Conservation (phyloP, 768 basidiomycete genomes). For the Tricholoma sp. region DNA sequence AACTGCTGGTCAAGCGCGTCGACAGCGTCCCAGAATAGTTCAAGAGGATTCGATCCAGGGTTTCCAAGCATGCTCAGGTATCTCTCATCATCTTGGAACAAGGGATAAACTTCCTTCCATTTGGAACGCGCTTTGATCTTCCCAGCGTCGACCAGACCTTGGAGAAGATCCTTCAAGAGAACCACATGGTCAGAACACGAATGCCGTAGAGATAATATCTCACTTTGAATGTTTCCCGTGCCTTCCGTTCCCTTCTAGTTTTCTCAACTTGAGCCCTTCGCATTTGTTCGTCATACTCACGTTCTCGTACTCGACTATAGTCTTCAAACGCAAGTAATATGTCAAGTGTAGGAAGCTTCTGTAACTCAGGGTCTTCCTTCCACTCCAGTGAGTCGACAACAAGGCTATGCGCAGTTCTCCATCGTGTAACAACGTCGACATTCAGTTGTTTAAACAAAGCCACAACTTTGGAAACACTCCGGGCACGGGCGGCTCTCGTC, state of each 20-base stretch:
- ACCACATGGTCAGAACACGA: not conserved
- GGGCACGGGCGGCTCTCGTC: slow-evolving; percentile 66
- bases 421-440: slow-evolving; percentile 91
- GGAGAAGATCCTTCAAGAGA: slow-evolving; percentile 57
- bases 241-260: slow-evolving; percentile 79
- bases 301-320: slow-evolving; percentile 83
- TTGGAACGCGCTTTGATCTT: slow-evolving; percentile 78
- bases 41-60: slow-evolving; percentile 91
- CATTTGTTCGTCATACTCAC: slow-evolving; percentile 88
- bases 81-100: slow-evolving; percentile 71
- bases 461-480: slow-evolving; percentile 81
- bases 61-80: slow-evolving; percentile 88
- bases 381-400: slow-evolving; percentile 77
- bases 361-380: slow-evolving; percentile 71
- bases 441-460: slow-evolving; percentile 80
- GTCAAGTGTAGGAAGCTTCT: slow-evolving; percentile 83
- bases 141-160: slow-evolving; percentile 59
- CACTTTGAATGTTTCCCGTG: slow-evolving; percentile 88
- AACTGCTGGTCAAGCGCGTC: slow-evolving; percentile 85
- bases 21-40: slow-evolving; percentile 93
- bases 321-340: slow-evolving; percentile 93
- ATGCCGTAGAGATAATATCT: slow-evolving; percentile 6
- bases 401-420: slow-evolving; percentile 78
- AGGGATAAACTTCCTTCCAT: slow-evolving; percentile 87
- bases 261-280: slow-evolving; percentile 78